phyloP scores from a whole-genome alignment of 371 early-diverging fungal genomes.

The Rhizopus arrhizus region DNA sequence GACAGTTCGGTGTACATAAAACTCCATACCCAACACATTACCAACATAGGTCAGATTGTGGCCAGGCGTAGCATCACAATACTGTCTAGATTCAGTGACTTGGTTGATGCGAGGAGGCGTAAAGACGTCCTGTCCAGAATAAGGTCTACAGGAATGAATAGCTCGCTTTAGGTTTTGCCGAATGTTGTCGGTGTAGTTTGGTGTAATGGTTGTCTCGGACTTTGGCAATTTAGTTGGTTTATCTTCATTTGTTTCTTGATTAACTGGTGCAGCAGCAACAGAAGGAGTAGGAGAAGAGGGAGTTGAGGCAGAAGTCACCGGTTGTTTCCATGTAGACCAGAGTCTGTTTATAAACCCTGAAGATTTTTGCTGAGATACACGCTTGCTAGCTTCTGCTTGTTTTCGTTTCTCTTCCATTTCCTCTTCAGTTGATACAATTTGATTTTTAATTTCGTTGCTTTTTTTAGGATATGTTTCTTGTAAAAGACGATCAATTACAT shows the following conservation, averaged over 20 bases:
- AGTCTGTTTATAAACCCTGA: slow-evolving; percentile 26
- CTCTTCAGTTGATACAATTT: slow-evolving; percentile 16
- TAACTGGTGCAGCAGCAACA: neutral
- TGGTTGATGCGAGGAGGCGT: slow-evolving; percentile 50
- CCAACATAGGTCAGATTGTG: slow-evolving; percentile 60
- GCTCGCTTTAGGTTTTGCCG: slow-evolving; percentile 54
- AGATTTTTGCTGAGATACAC: slow-evolving; percentile 4
- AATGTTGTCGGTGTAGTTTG: slow-evolving; percentile 54
- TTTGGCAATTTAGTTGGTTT: slow-evolving; percentile 40
- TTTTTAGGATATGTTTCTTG: slow-evolving; percentile 62
- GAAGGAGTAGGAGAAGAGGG: slow-evolving; percentile 7
- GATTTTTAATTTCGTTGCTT: slow-evolving; percentile 4
- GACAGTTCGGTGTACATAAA: slow-evolving; percentile 55
- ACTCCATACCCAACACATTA: slow-evolving; percentile 51
- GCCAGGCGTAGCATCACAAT: slow-evolving; percentile 60
- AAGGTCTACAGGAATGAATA: slow-evolving; percentile 61
- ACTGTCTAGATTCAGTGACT: slow-evolving; percentile 46
- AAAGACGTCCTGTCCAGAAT: slow-evolving; percentile 44
- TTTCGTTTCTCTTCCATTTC: slow-evolving; percentile 8
- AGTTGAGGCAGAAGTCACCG: neutral
- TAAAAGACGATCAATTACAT: slow-evolving; percentile 64
- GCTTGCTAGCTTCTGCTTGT: neutral
- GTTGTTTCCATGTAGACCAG: slow-evolving; percentile 21
- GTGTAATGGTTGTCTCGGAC: slow-evolving; percentile 46
- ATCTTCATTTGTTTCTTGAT: slow-evolving; percentile 1